These are phyloP conservation scores for Moniliella sp. DNA, from an alignment of 1,284 basidiomycete genomes.

Conservation along the genomic window DNA sequence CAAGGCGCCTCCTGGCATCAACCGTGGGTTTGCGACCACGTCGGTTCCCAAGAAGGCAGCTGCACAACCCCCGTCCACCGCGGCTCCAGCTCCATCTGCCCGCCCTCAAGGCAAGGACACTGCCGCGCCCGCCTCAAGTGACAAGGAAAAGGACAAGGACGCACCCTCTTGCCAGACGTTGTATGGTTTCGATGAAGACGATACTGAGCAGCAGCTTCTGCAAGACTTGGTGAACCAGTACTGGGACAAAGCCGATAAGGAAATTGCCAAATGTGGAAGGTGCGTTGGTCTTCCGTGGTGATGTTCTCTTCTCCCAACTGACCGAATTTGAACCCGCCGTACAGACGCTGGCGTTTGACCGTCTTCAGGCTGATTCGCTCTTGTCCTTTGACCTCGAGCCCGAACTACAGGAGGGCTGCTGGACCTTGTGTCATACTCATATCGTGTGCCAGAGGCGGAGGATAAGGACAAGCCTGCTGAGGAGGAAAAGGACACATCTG, in stretches of 20 bases:
- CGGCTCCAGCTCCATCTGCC: constrained; percentile 7
- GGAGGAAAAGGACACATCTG: not conserved
- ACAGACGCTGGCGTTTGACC: constrained; percentile 66
- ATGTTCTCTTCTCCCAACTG: not conserved
- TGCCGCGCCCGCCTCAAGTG: not conserved
- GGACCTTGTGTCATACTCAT: constrained; percentile 2
- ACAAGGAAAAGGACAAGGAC: not conserved
- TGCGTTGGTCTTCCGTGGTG: constrained; percentile 13
- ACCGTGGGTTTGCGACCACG: constrained; percentile 30
- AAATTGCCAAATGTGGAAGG: constrained; percentile 50
- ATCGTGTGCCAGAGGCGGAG: not conserved
- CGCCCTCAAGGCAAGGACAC: not conserved
- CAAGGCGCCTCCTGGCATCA: constrained; percentile 13
- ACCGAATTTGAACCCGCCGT: not conserved
- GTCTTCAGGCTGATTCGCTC: constrained; percentile 50
- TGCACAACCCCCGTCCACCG: constrained; percentile 11
- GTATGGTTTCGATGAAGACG: constrained; percentile 11
- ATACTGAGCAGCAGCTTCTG: constrained; percentile 24
- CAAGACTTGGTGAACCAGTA: constrained; percentile 44
- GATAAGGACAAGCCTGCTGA: not conserved
- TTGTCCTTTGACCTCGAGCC: constrained; percentile 47
- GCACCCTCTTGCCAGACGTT: not conserved
- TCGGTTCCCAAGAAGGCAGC: constrained; percentile 56
- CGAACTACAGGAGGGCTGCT: constrained; percentile 5
- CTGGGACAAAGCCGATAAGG: constrained; percentile 72